Evolutionary conservation across 768 basidiomycete species (phyloP).

Genomic region (Mycena crocata): DNA sequence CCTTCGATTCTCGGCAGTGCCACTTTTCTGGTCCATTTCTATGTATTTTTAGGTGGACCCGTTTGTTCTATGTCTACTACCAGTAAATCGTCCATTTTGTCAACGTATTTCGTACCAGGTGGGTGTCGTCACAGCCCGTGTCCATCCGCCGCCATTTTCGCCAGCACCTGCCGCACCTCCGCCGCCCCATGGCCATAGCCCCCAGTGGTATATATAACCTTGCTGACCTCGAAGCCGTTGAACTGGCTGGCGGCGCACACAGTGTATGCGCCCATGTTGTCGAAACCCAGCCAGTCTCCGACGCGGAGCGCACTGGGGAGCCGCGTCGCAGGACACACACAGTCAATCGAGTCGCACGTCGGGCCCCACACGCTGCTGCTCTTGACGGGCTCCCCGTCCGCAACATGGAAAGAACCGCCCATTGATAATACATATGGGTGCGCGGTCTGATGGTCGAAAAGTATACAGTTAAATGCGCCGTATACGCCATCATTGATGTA

Average conservation of each 20-base stretch:
- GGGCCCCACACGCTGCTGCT: constrained; percentile 94
- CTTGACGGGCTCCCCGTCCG: constrained; percentile 46
- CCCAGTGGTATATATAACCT: constrained; percentile 62
- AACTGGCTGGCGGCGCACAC: constrained; percentile 95
- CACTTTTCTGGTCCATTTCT: constrained; percentile 19
- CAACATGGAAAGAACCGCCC: constrained; percentile 71
- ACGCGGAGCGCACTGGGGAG: constrained; percentile 81
- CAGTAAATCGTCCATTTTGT: background rate
- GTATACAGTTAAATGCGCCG: constrained; percentile 94
- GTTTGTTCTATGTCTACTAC: constrained; percentile 2
- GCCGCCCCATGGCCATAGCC: constrained; percentile 6
- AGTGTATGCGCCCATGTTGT: constrained; percentile 98
- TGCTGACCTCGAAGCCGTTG: constrained; percentile 89
- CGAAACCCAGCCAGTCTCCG: constrained; percentile 97
- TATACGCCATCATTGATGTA: constrained; percentile 99
- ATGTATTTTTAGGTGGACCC: constrained; percentile 4
- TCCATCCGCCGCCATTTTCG: constrained; percentile 19
- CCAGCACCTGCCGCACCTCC: constrained; percentile 25
- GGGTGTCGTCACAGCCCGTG: constrained; percentile 1
- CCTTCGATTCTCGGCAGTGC: constrained; percentile 15
- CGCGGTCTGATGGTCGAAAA: constrained; percentile 96
- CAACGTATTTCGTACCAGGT: background rate
- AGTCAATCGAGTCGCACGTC: constrained; percentile 98
- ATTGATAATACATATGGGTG: constrained; percentile 85
- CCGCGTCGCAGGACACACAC: constrained; percentile 74